Evolutionary conservation across 2,329 filamentous ascomycete genomes (phyloP), one percentile per base, ranked within the genome.

Genomic region (Botryotinia narcissicola): DNA sequence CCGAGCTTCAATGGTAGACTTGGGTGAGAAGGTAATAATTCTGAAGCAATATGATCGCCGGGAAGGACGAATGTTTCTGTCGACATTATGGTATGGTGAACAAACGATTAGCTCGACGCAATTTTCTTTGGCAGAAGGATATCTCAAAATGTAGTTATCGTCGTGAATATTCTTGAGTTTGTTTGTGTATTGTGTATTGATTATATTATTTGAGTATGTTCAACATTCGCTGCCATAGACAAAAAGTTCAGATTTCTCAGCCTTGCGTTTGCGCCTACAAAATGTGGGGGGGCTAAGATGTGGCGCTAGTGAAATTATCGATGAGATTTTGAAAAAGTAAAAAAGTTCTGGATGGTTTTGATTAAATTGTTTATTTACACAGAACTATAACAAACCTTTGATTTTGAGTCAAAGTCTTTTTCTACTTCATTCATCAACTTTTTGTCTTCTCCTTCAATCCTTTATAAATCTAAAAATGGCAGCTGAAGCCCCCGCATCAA

Each of bases 1-100:
- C 95, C 95, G 40, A 98, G 87, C 73, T 93, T 93, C 76, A 97
- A 86, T 57, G 93, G 89, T 75, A 89, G 85, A 78, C 91, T 93
- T 66, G 87, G 86, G 75, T 91, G 87, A 44, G 88, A 88, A 3
- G 93, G 93, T 54, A 97, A 86, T 51, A 88, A 83, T 40, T 88
- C 85, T 1, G 87, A 82, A 74, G 93, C 89, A 63, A 98, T 87
- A 46, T 84, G 80, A 78, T 98, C 94, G 77, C 96, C 95, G 0
- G 96, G 96, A 10, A 98, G 88, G 75, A 98, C 88, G 75, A 95
- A 85, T 64, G 84, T 83, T 42, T 89, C 85, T 48, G 87, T 83
- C 37, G 75, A 73, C 78, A 78, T 79, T 66, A 6, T 37, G 8
- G 10, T 48, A 44, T 71, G 29, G 40, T 44, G 35, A 68, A 35